phyloP scores from a whole-genome alignment of 1,139 yeast genomes.

The Candida sojae region DNA sequence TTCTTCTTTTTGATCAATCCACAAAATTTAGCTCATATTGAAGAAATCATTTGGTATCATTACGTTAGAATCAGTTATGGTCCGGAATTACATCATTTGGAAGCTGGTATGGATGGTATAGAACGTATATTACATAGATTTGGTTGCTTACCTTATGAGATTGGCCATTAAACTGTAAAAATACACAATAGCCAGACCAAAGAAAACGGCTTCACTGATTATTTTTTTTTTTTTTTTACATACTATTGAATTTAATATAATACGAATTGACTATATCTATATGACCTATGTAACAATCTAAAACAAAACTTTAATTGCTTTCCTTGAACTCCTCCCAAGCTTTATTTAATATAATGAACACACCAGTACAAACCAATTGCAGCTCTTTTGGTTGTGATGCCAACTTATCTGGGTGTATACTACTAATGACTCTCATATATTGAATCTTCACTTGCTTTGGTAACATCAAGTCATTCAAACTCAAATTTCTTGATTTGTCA shows the following conservation, averaged over 20 bases:
- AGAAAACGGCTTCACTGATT: not conserved
- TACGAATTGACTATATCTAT: too few species aligned
- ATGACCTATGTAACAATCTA: too few species aligned
- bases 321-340: conserved; percentile 88
- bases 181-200: not conserved
- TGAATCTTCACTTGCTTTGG: conserved; percentile 88
- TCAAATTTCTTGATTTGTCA: conserved; percentile 21
- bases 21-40: conserved; percentile 59
- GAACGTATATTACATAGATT: conserved; percentile 55
- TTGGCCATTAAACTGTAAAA: not conserved
- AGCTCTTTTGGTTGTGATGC: conserved; percentile 53
- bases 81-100: conserved; percentile 57
- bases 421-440: conserved; percentile 91
- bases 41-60: conserved; percentile 66
- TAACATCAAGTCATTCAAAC: conserved; percentile 75
- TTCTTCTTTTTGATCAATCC: conserved; percentile 69
- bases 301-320: not conserved
- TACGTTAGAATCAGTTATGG: conserved; percentile 67
- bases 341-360: conserved; percentile 77
- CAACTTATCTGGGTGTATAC: conserved; percentile 93
- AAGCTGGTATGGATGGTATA: conserved; percentile 67
- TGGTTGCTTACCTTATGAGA: conserved; percentile 40
- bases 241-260: not conserved
- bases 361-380: conserved; percentile 83
- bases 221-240: not conserved